These are phyloP conservation scores for Aspergillus carbonarius DNA, from an alignment of 2,329 filamentous ascomycete species.

Conservation along the genomic window DNA sequence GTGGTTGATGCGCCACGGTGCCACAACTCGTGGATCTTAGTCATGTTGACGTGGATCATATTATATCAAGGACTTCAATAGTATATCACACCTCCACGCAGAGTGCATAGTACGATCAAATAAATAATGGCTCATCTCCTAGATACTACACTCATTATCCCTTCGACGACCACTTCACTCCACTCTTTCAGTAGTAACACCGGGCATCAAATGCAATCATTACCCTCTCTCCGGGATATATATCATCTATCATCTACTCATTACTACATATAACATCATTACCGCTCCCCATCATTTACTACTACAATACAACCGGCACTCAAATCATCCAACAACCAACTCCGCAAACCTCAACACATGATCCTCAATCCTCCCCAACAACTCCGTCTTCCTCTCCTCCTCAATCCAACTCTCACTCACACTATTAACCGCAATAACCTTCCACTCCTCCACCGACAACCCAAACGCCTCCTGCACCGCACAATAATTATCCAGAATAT, in stretches of 20 bases:
- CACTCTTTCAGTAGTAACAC: background rate
- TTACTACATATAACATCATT: background rate
- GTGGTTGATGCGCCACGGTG: background rate
- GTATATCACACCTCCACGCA: too few relatives aligned
- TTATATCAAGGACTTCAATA: too few relatives aligned
- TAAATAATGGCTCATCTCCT: too few relatives aligned
- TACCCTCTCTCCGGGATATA: background rate
- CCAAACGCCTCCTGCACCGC: slow-evolving; percentile 71
- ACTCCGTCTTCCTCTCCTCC: slow-evolving; percentile 59
- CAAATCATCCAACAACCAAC: background rate
- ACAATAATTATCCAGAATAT: slow-evolving; percentile 73
- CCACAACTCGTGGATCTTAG: background rate
- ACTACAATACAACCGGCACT: background rate
- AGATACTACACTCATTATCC: too few relatives aligned
- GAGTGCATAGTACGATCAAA: too few relatives aligned
- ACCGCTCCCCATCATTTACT: background rate
- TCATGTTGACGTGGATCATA: too few relatives aligned
- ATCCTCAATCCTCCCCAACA: slow-evolving; percentile 45
- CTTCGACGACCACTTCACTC: too few relatives aligned
- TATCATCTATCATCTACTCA: background rate
- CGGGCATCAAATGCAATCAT: background rate
- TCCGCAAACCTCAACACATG: slow-evolving; percentile 29
- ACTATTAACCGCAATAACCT: slow-evolving; percentile 58
- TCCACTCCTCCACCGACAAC: slow-evolving; percentile 66
- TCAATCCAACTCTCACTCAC: slow-evolving; percentile 71